Base-by-base conservation (phyloP, 306 rosid species). In the Lathyrus tuberosus region DNA sequence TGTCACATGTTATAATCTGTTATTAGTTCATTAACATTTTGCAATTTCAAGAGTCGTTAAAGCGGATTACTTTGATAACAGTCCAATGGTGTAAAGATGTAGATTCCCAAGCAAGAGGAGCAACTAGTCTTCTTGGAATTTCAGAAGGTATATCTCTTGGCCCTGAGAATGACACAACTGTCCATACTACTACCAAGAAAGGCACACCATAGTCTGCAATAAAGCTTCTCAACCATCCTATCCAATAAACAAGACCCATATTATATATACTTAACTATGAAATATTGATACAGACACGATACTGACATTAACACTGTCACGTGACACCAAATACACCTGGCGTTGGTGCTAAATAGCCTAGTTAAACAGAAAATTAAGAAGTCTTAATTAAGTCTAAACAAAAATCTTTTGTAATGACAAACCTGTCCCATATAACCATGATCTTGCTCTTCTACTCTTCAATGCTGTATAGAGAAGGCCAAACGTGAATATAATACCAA, bases 401-500 rank as follows among this genome's bases (percentile, higher is more conserved):
- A 0, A 56, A 56, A 46, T 38, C 26, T 40, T 51, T 70, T 10
- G 33, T 60, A 12, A 35, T 17, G 24, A 76, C 86, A 69, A 81
- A 92, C 92, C 95, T 87, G 96, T 86, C 44, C 86, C 84, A 40
- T 88, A 91, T 71, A 81, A 77, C 97, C 95, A 91, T n/a, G 90
- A 82, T 72, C 95, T 83, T 1, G 92, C 97, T 68, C 74, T 83
- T 80, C 86, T 83, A 74, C 87, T 89, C 71, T 82, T 92, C 28
- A 89, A 71, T 28, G 96, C 73, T 53, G 91, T 84, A 67, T 30
- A 85, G 35, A 92, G 95, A 63, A 92, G 85, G 58, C 98, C 96
- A 69, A 80, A 75, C 73, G 87, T 79, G 79, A 89, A 89, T 75
- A 89, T 69, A 61, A 86, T 31, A 15, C 88, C 96, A 26, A 92